A percentile compares a stretch with the other conserved stretches of the same genome.
These are phyloP conservation scores for Paspalum notatum DNA, from an alignment of 176 grass and related monocot genomes.

Conservation along the genomic window DNA sequence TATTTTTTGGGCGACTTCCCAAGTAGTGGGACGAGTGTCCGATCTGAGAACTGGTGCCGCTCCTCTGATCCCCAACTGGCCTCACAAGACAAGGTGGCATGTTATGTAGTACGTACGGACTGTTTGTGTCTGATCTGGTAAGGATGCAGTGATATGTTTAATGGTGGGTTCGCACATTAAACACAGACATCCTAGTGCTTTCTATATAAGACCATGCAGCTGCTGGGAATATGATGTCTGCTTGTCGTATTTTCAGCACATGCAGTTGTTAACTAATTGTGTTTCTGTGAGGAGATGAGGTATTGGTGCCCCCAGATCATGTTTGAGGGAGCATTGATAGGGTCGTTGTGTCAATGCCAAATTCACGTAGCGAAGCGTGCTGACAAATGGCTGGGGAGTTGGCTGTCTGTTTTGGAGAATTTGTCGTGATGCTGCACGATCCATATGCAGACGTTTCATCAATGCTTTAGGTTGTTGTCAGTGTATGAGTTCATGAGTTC, in stretches of 20 bases:
- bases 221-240: not conserved
- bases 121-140: not conserved
- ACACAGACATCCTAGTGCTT: not conserved
- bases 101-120: not conserved
- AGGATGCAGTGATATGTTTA: not conserved
- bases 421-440: conserved; percentile 16
- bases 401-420: not conserved
- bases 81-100: not conserved
- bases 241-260: not conserved
- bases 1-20: conserved; percentile 11
- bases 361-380: not conserved
- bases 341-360: not conserved
- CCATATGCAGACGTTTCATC: not conserved
- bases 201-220: conserved; percentile 3
- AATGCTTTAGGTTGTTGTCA: not conserved
- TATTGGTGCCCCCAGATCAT: not conserved
- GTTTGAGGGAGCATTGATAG: conserved; percentile 6
- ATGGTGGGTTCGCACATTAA: not conserved
- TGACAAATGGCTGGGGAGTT: not conserved
- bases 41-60: not conserved
- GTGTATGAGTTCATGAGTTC: not conserved
- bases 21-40: not conserved
- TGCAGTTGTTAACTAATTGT: not conserved
- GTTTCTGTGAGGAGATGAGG: not conserved
- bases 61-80: not conserved